phyloP scores from a whole-genome alignment of 2,329 filamentous ascomycete species.

The Incumbomyces delicatus region DNA sequence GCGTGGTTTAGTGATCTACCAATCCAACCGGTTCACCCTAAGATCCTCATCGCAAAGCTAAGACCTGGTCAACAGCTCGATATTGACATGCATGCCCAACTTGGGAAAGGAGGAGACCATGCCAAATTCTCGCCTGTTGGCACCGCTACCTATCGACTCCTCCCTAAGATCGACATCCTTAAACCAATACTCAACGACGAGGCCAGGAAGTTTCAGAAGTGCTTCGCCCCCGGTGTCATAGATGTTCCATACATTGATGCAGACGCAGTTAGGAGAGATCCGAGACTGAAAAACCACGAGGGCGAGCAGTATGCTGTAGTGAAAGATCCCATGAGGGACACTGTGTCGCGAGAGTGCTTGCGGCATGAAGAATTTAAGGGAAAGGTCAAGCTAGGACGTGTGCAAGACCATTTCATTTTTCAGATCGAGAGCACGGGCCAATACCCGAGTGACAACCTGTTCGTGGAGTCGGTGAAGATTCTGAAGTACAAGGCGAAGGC shows the following conservation, averaged over 20 bases:
- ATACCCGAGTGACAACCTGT: constrained; percentile 86
- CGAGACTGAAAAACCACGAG: constrained; percentile 61
- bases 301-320: constrained; percentile 86
- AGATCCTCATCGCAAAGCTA: constrained; percentile 90
- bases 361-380: constrained; percentile 87
- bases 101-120: constrained; percentile 88
- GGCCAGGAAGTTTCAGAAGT: constrained; percentile 78
- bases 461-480: constrained; percentile 77
- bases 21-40: constrained; percentile 73
- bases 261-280: constrained; percentile 52
- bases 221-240: constrained; percentile 86
- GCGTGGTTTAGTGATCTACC: constrained; percentile 51
- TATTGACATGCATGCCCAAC: constrained; percentile 84
- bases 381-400: constrained; percentile 85
- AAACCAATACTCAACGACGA: constrained; percentile 77
- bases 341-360: constrained; percentile 84
- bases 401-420: constrained; percentile 96
- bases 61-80: constrained; percentile 81
- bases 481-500: constrained; percentile 69
- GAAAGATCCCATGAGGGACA: constrained; percentile 80
- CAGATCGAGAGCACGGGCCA: constrained; percentile 90
- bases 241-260: constrained; percentile 60
- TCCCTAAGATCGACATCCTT: constrained; percentile 78
- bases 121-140: constrained; percentile 96
- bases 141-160: constrained; percentile 81